Evolutionary conservation across 129 eudicot genomes (phyloP).

Genomic region (Cynara cardunculus): DNA sequence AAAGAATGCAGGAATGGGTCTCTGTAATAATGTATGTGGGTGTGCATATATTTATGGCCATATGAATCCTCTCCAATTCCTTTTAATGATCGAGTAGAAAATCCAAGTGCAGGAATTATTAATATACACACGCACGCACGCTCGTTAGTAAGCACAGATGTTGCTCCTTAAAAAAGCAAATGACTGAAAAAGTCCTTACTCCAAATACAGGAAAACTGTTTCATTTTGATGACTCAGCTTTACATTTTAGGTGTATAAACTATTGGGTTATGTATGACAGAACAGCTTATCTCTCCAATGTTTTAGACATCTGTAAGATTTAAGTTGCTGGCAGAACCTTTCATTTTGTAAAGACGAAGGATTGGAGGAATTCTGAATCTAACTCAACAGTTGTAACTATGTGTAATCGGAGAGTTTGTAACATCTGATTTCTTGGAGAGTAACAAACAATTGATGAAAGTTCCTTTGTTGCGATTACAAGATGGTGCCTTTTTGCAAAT

Average conservation of each 20-base stretch:
- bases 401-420: not conserved
- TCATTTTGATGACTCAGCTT: not conserved
- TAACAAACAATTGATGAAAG: not conserved
- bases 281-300: too few relatives aligned
- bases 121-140: too few relatives aligned
- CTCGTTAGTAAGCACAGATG: not conserved
- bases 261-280: not conserved
- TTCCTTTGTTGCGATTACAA: not conserved
- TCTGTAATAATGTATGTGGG: not conserved
- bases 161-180: not conserved
- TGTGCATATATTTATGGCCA: not conserved
- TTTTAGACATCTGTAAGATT: too few relatives aligned
- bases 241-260: not conserved
- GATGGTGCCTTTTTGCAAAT: not conserved
- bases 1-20: not conserved
- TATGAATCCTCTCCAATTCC: not conserved
- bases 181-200: not conserved
- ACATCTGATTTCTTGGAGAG: not conserved
- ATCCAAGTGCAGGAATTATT: not conserved
- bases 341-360: not conserved
- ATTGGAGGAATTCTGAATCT: too few relatives aligned
- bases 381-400: not conserved
- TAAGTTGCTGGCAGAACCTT: not conserved
- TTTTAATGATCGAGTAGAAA: not conserved
- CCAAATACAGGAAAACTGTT: not conserved